Percentiles rank a stretch among this genome's conserved stretches.
Evolutionary conservation across 495 filamentous ascomycete species (phyloP).

Genomic region (Talaromyces thailandensis): DNA sequence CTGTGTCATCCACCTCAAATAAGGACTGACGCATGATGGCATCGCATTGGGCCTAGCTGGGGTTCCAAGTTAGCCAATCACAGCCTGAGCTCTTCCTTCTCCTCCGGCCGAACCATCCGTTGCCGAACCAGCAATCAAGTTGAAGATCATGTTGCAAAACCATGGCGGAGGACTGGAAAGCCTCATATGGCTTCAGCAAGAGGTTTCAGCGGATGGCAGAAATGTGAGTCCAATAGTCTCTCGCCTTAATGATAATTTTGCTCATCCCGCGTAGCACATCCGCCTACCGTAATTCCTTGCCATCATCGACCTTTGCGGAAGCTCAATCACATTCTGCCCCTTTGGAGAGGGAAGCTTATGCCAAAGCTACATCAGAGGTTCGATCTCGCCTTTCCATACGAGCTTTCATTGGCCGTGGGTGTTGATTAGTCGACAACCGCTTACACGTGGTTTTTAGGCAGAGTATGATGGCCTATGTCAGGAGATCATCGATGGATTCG

Average conservation of each 20-base stretch:
- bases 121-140: not conserved
- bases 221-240: not conserved
- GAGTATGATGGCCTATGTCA: slow-evolving; percentile 39
- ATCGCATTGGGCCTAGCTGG: not conserved
- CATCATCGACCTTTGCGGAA: slow-evolving; percentile 27
- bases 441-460: slow-evolving; percentile 20
- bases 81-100: not conserved
- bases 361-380: slow-evolving; percentile 32
- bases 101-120: not conserved
- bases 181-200: not conserved
- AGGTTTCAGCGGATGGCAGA: not conserved
- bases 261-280: slow-evolving; percentile 30
- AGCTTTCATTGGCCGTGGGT: not conserved
- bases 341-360: slow-evolving; percentile 31
- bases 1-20: not conserved
- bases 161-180: not conserved
- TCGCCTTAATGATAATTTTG: not conserved
- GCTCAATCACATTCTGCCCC: slow-evolving; percentile 32
- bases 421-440: not conserved
- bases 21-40: not conserved
- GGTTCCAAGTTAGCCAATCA: not conserved
- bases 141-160: not conserved
- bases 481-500: slow-evolving; percentile 29
- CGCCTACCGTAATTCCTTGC: slow-evolving; percentile 30
- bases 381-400: slow-evolving; percentile 1